Base-by-base conservation (phyloP, 352 stramenopile species). In the Nothophytophthora sp. region DNA sequence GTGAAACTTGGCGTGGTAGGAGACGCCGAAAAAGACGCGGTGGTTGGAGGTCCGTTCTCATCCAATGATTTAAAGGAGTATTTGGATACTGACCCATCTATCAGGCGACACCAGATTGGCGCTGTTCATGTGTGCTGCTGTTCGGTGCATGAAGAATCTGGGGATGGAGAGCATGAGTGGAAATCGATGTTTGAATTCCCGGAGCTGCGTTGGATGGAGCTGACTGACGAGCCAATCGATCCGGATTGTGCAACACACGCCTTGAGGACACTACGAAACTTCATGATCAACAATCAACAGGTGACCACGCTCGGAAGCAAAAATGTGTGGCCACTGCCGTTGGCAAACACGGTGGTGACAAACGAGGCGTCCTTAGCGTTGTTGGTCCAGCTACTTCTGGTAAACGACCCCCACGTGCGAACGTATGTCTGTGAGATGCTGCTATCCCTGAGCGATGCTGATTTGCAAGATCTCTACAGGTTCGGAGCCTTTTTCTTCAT, bases 131-230 rank as follows among this genome's bases (percentile, higher is more conserved):
- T 89, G n/a, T 93, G 82, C 40, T 91, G 80, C 40, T 93, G 82
- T 50, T 85, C 80, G 1, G 65, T 71, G 11, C 70, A 80, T 24
- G 55, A 68, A 3, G 45, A 70, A n/a, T 45, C 63, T 20, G 54
- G 61, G n/a, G 44, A 37, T 9, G 34, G 58, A 23, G 61, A 68
- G 13, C 80, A 93, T 34, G 49, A 47, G 28, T 93, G 82, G 82
- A 78, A 74, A 16, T 63, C 60, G 1, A 73, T 93, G 20, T 69
- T 78, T 45, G 57, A 88, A 48, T 73, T 76, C 15, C 80, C 82
- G 9, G 80, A 93, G 46, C 43, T 93, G n/a, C 77, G 82, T 5
- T 93, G 82, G 82, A 85, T 91, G 65, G 80, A 93, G 43, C 22
- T 93, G 16, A 79, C 81, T 1, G 74, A 88, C 18, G 68, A 89